phyloP scores from a whole-genome alignment of 495 filamentous ascomycete genomes.

The Penicillium cataractarum region DNA sequence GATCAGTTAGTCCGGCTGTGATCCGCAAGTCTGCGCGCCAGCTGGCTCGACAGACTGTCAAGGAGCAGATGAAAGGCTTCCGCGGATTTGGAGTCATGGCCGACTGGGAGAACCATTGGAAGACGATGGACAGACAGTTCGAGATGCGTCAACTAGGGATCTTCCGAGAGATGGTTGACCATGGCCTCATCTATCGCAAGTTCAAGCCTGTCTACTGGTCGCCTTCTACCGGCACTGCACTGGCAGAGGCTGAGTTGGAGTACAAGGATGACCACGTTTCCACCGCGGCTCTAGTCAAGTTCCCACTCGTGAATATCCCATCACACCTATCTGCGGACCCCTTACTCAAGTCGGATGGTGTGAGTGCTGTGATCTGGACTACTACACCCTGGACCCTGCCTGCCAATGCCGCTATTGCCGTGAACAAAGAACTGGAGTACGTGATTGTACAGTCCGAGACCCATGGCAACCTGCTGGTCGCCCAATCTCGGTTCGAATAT shows the following conservation, averaged over 20 bases:
- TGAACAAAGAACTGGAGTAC: constrained; percentile 75
- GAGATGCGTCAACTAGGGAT: constrained; percentile 85
- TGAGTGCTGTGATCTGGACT: constrained; percentile 90
- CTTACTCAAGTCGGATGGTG: constrained; percentile 33
- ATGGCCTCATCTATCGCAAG: constrained; percentile 82
- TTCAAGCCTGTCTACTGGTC: constrained; percentile 98
- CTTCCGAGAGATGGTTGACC: constrained; percentile 82
- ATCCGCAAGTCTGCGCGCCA: constrained; percentile 73
- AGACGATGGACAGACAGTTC: constrained; percentile 86
- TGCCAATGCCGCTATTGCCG: constrained; percentile 85
- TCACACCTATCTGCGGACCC: constrained; percentile 44
- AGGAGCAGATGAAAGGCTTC: constrained; percentile 82
- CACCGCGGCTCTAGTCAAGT: constrained; percentile 78
- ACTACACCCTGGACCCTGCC: constrained; percentile 98
- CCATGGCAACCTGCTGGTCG: constrained; percentile 65
- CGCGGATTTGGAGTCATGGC: constrained; percentile 85
- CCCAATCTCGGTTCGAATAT: constrained; percentile 64
- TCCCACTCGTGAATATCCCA: constrained; percentile 65
- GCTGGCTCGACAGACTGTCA: constrained; percentile 74
- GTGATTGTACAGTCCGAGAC: constrained; percentile 60
- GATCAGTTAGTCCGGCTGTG: constrained; percentile 34
- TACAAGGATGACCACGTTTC: constrained; percentile 86
- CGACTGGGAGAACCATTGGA: constrained; percentile 91
- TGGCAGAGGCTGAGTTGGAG: constrained; percentile 95
- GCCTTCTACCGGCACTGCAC: constrained; percentile 83